phyloP scores from a whole-genome alignment of 2,329 filamentous ascomycete genomes.

The Hypoxylon sp. region DNA sequence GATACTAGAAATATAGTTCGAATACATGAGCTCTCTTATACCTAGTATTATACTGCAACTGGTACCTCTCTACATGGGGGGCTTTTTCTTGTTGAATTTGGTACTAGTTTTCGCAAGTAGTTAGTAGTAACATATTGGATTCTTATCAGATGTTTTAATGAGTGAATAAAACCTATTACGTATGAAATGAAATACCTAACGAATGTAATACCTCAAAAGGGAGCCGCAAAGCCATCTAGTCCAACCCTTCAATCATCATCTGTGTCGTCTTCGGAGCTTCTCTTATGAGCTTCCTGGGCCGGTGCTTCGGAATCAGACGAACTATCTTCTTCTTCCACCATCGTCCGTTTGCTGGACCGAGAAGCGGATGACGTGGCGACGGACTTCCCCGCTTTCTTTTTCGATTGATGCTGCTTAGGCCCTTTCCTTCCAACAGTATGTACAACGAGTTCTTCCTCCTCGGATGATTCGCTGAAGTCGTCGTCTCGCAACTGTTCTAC shows the following conservation, averaged over 20 bases:
- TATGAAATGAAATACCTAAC: too few species aligned
- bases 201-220: too few species aligned
- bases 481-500: slow-evolving; percentile 30
- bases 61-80: too few species aligned
- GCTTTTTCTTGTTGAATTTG: too few species aligned
- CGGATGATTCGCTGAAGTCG: slow-evolving; percentile 27
- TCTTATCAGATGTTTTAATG: too few species aligned
- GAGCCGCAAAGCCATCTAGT: too few species aligned
- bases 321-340: background rate
- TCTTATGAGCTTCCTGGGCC: background rate
- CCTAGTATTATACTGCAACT: too few species aligned
- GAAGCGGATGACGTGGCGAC: slow-evolving; percentile 6
- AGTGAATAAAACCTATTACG: too few species aligned
- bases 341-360: background rate
- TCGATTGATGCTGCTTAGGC: background rate
- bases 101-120: too few species aligned
- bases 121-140: too few species aligned
- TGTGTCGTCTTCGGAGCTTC: slow-evolving; percentile 4
- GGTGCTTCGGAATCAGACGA: slow-evolving; percentile 3
- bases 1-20: too few species aligned
- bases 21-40: too few species aligned
- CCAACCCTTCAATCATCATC: slow-evolving; percentile 3
- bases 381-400: slow-evolving; percentile 14
- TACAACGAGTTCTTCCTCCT: slow-evolving; percentile 8
- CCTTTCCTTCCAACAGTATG: background rate